Base-by-base conservation (phyloP, 176 grass and related monocot genomes). In the Avena insularis region DNA sequence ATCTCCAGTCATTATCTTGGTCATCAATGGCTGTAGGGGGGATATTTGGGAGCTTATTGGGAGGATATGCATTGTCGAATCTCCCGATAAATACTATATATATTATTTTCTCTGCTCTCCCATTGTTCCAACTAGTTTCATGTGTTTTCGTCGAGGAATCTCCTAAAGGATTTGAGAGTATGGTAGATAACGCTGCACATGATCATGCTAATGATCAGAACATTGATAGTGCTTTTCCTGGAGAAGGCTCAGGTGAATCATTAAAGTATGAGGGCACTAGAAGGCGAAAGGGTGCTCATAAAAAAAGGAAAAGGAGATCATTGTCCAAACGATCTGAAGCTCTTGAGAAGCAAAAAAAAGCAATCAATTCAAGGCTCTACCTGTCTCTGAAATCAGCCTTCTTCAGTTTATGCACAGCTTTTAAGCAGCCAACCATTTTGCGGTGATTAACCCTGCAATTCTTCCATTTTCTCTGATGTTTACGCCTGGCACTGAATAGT, bases 1-100 rank as follows among this genome's bases (percentile, higher is more conserved):
- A 95, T 87, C 91, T 95, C 12, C 93, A 95, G 62, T 95, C 91
- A 65, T 73, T 95, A 69, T 95, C 93, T 43, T 95, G 93, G 93
- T 93, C 84, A 64, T 88, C 91, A 16, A 95, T 95, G 93, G 91
- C 93, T 54, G 57, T 93, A 38, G 93, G 93, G 77, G 93, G 93
- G 7, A 91, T 95, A 85, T 91, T 88, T 66, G 93, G 93, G 51
- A 93, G 84, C 78, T 87, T 95, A 80, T 83, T 91, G 75, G 93
- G 93, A 77, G 93, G 93, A 87, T 93, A 93, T 82, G 87, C 93
- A 78, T 79, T 95, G 67, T 87, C 93, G 14, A 92, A 95, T 89
- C 81, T 95, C 36, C 77, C 66, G 2, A 89, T 95, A 80, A 73
- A 93, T 86, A 88, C 54, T 58, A 89, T 95, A 67, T 95, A 93